These are phyloP conservation scores for Phytopythium cucurbitacearum DNA, from an alignment of 352 stramenopile genomes.

Conservation along the genomic window DNA sequence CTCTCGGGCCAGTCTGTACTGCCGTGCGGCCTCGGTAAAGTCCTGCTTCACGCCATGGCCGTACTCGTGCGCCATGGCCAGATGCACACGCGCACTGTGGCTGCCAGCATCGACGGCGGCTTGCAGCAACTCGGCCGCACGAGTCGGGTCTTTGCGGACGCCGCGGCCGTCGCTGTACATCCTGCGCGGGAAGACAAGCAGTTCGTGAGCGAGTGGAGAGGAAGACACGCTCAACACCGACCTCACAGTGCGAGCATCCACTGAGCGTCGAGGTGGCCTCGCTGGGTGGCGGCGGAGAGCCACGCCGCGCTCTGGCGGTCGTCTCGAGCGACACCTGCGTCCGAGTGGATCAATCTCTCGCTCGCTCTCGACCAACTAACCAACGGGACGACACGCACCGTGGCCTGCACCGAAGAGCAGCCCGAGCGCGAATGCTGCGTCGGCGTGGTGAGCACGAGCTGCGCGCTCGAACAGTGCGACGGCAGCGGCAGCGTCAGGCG, in stretches of 20 bases:
- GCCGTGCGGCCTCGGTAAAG: slow-evolving; percentile 24
- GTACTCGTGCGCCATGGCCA: slow-evolving; percentile 54
- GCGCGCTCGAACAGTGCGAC: slow-evolving; percentile 23
- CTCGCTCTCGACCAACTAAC: background rate
- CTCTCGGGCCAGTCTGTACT: slow-evolving; percentile 25
- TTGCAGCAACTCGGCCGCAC: slow-evolving; percentile 26
- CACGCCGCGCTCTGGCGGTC: slow-evolving; percentile 30
- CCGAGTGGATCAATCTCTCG: background rate
- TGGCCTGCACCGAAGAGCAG: slow-evolving; percentile 31
- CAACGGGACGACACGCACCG: background rate
- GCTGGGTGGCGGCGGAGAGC: slow-evolving; percentile 31
- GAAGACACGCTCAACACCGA: background rate
- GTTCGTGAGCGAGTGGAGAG: background rate
- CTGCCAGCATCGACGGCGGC: slow-evolving; percentile 18
- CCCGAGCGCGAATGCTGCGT: slow-evolving; percentile 44
- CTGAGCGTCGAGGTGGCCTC: slow-evolving; percentile 36
- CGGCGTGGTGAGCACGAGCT: slow-evolving; percentile 20
- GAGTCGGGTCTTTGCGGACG: slow-evolving; percentile 19
- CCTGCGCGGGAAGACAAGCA: slow-evolving; percentile 10
- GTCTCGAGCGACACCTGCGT: slow-evolving; percentile 16
- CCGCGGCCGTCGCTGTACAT: slow-evolving; percentile 40
- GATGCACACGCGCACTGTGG: slow-evolving; percentile 26
- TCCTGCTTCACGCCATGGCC: slow-evolving; percentile 30
- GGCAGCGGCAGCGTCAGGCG: slow-evolving; percentile 19
- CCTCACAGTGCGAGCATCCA: slow-evolving; percentile 52